Base-by-base conservation (phyloP, 2,329 filamentous ascomycete species). In the Penicillium brasilianum region DNA sequence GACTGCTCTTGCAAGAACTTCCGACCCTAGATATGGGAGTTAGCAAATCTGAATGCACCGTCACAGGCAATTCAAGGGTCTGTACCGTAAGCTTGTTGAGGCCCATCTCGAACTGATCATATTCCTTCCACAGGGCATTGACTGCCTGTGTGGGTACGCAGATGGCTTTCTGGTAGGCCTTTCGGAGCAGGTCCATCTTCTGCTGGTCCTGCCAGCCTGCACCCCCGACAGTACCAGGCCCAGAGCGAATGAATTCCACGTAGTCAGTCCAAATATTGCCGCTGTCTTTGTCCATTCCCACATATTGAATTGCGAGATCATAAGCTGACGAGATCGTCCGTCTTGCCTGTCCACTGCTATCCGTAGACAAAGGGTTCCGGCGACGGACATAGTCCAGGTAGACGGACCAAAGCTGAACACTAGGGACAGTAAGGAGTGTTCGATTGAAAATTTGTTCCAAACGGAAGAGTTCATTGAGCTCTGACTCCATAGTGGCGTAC, bases 361-460 rank as follows among this genome's bases (percentile, higher is more conserved):
- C 95, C 71, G 90, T 88, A 46, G 84, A 92, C 61, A 98, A 82
- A 66, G 96, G 94, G 76, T 97, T 95, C 66, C 92, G 87, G 51
- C 95, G 90, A 56, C 95, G 92, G 64, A 98, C 91, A 75, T 98
- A 97, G 77, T 97, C 93, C 63, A 99, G 87, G 75, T 99, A 99
- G 34, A 93, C 86, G 7, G 90, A 92, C 92, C 93, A 99, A 20
- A 99, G 85, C 63, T 90, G 87, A 41, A 98, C 90, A 74, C 94
- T 91, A 11, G 91, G 89, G 20, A 95, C 89, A 9, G 86, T 86
- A 68, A 92, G 84, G 41, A 99, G 85, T 34, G 90, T 93, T 68
- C 88, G 87, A 65, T 87, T 88, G 76, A 99, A 97, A 22, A 99
- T 88, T 55, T 88, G 84, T 76, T 97, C 94, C 16, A 96, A 88